A percentile compares a stretch with the other conserved stretches of the same genome.
Conservation (phyloP, 306 rosid genomes). For the Casuarina cunninghamiana region DNA sequence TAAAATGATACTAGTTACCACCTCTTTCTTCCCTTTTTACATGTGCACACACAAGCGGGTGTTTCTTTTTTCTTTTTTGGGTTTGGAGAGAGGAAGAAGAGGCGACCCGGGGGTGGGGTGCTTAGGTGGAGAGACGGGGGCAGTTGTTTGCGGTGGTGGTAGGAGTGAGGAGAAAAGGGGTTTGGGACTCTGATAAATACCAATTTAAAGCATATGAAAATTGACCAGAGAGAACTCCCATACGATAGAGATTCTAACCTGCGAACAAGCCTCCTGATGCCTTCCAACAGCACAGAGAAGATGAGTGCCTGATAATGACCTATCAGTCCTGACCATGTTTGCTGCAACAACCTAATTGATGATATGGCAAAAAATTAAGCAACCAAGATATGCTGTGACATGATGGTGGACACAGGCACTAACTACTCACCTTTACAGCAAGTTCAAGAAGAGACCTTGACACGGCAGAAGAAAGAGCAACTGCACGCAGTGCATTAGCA, state of each 20-base stretch:
- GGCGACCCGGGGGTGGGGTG: no score
- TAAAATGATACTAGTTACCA: no score
- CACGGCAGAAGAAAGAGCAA: constrained; percentile 96
- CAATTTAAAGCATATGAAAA: constrained; percentile 4
- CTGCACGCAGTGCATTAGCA: constrained; percentile 89
- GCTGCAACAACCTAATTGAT: constrained; percentile 90
- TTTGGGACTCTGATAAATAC: background rate
- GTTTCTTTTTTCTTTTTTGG: no score
- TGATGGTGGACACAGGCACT: constrained; percentile 22
- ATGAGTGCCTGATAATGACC: constrained; percentile 94
- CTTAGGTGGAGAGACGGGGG: no score
- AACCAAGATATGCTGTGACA: constrained; percentile 26
- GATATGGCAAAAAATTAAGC: constrained; percentile 1
- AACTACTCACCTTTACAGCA: constrained; percentile 86
- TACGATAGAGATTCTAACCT: constrained; percentile 51
- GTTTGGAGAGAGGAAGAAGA: no score
- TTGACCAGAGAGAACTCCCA: constrained; percentile 2
- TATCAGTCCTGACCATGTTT: constrained; percentile 97
- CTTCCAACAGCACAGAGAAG: constrained; percentile 99
- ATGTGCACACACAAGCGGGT: no score
- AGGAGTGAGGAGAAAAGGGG: no score
- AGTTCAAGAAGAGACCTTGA: constrained; percentile 93
- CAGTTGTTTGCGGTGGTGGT: no score
- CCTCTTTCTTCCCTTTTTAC: no score
- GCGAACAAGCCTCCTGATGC: constrained; percentile 99